Base-by-base conservation (phyloP, 2,329 filamentous ascomycete genomes). In the Lachnellula willkommii region DNA sequence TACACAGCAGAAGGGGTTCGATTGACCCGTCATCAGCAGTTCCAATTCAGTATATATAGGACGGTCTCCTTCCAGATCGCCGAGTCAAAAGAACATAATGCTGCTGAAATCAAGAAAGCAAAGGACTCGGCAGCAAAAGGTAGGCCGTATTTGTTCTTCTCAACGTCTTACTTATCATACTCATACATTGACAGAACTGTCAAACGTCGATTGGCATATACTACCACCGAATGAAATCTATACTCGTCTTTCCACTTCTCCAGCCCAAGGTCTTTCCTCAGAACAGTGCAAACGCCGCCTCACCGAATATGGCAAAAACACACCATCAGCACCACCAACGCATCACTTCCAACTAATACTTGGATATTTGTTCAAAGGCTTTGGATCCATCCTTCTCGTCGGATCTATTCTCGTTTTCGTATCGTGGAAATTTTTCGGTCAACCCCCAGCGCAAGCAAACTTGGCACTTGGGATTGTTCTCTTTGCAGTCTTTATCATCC, bases 281-380 rank as follows among this genome's bases (percentile, higher is more conserved):
- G 77, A 84, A 11, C 80, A 86, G 65, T 78, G 79, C 49, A 72
- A 76, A 40, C 75, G 78, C 24, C 79, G 81, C 39, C 68, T 81
- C 6, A 74, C 74, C 45, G 76, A 87, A 65, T 80, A 87, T 70
- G 88, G 88, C 37, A 80, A 73, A 57, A 92, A 92, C 66, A 77
- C 79, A 7, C 84, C 84, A 4, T 83, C 85, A 4, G 79, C 83
- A 3, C 83, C 87, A 1, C 82, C 84, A 14, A 86, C 83, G 4
- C 80, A 79, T 57, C 77, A 79, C 60, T 68, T 83, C 46, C 74
- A 75, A 45, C 82, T 81, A 58, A 77, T 84, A 5, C 71, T 85
- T 36, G 81, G 81, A 17, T 92, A 92, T 71, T 84, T 91, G 64
- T 90, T 90, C 73, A 85, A 85, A 61, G 88, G 88, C 1, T 93